Evolutionary conservation across 2,329 filamentous ascomycete genomes (phyloP).

Genomic region (Venturia aucupariae): DNA sequence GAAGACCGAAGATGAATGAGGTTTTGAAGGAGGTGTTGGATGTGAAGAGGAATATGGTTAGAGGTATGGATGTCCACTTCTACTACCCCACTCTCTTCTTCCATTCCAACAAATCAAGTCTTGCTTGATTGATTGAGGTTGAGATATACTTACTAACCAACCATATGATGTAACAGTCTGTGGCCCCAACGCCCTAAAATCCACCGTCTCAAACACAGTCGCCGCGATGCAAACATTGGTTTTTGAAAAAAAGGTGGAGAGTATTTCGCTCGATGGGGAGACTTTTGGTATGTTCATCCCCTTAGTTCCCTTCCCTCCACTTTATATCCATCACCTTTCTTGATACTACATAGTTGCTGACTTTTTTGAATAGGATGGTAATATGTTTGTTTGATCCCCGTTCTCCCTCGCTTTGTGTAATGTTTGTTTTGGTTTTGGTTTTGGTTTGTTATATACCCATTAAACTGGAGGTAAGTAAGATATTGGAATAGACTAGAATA

Average conservation of each 20-base stretch:
- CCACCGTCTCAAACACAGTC: slow-evolving; percentile 10
- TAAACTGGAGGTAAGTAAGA: too few species aligned
- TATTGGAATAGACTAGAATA: too few species aligned
- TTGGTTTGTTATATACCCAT: too few species aligned
- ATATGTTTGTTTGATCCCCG: too few species aligned
- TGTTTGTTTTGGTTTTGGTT: too few species aligned
- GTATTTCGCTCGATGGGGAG: slow-evolving; percentile 12
- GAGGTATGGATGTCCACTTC: neutral
- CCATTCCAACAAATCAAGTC: neutral
- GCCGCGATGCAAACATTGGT: slow-evolving; percentile 10
- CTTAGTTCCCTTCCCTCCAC: neutral
- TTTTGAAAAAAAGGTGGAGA: slow-evolving; percentile 1
- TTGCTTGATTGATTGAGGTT: too few species aligned
- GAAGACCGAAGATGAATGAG: slow-evolving; percentile 7
- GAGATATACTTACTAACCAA: too few species aligned
- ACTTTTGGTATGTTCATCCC: slow-evolving; percentile 12
- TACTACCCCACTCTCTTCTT: too few species aligned
- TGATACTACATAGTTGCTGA: too few species aligned
- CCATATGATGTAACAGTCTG: neutral
- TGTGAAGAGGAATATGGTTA: slow-evolving; percentile 11
- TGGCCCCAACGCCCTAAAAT: slow-evolving; percentile 10
- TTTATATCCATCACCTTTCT: too few species aligned
- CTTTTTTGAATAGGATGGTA: too few species aligned
- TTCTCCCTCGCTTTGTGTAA: too few species aligned
- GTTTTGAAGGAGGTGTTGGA: slow-evolving; percentile 4